Conservation (phyloP, 257 asterid species). For the Jaltomata sinuosa region DNA sequence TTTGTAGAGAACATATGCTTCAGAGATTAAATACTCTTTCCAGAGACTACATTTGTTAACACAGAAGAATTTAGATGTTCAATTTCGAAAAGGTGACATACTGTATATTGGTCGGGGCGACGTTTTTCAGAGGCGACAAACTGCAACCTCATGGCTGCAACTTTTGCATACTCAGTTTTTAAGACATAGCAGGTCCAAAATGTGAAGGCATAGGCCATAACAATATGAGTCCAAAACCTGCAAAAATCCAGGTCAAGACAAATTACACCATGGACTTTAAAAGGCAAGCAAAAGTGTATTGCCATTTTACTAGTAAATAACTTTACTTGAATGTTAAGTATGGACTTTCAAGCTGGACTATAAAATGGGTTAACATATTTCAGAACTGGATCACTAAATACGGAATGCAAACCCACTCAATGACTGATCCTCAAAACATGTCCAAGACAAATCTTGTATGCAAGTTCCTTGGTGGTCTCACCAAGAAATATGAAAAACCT, state of each 20-base stretch:
- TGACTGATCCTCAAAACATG: not conserved
- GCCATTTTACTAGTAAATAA: not conserved
- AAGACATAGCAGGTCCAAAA: conserved; percentile 89
- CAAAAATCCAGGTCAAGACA: not conserved
- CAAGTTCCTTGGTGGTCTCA: not conserved
- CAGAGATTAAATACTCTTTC: not conserved
- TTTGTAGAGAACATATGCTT: not conserved
- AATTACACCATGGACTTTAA: not conserved
- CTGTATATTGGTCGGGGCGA: conserved; percentile 94
- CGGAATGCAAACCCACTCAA: not conserved
- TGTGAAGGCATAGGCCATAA: conserved; percentile 89
- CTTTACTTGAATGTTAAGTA: not conserved
- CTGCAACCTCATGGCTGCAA: conserved; percentile 75
- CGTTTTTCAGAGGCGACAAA: conserved; percentile 84
- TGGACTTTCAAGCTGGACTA: not conserved
- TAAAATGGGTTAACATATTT: not conserved
- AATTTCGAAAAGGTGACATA: conserved; percentile 18
- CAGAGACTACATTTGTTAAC: not conserved
- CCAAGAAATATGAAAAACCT: not conserved
- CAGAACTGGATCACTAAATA: not conserved
- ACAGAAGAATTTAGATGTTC: not conserved
- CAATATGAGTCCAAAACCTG: conserved; percentile 94
- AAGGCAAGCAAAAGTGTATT: not conserved
- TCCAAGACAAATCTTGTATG: not conserved
- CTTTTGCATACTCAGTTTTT: conserved; percentile 48